Evolutionary conservation across 345 rosid genomes (phyloP).

Genomic region (Citrus trifoliata): DNA sequence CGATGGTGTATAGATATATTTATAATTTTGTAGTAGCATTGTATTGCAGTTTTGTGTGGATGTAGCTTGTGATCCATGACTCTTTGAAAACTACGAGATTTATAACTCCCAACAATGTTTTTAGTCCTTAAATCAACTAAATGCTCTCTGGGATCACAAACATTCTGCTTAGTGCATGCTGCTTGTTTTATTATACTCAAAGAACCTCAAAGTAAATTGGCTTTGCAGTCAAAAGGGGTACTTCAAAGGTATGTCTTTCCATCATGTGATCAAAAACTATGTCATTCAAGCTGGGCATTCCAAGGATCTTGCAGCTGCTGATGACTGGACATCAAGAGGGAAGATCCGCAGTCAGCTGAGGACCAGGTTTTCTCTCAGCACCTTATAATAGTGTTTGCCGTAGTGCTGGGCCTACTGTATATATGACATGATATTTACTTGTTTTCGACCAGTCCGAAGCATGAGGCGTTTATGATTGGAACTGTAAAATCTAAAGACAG

Average conservation of each 20-base stretch:
- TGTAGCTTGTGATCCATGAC: neutral
- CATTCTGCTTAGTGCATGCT: neutral
- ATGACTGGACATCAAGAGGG: slow-evolving; percentile 80
- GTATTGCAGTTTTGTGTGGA: neutral
- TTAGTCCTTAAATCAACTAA: neutral
- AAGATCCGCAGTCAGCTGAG: slow-evolving; percentile 64
- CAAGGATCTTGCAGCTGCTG: slow-evolving; percentile 48
- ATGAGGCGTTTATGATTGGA: slow-evolving; percentile 84
- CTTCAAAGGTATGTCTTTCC: slow-evolving; percentile 83
- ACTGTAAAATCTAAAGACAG: slow-evolving; percentile 53
- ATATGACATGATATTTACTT: neutral
- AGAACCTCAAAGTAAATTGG: slow-evolving; percentile 11
- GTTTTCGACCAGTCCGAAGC: slow-evolving; percentile 52
- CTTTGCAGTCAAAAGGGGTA: slow-evolving; percentile 73
- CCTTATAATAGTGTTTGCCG: neutral
- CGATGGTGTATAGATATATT: neutral
- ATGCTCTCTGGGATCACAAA: neutral
- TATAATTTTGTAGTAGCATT: neutral
- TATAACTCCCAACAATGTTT: neutral
- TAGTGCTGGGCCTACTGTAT: neutral
- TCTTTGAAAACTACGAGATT: neutral
- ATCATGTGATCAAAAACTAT: slow-evolving; percentile 75
- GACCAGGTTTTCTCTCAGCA: slow-evolving; percentile 43
- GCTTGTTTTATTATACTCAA: neutral
- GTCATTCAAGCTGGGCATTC: slow-evolving; percentile 83